These are phyloP conservation scores for Phytophthora pistaciae DNA, from an alignment of 352 stramenopile genomes.

Conservation along the genomic window DNA sequence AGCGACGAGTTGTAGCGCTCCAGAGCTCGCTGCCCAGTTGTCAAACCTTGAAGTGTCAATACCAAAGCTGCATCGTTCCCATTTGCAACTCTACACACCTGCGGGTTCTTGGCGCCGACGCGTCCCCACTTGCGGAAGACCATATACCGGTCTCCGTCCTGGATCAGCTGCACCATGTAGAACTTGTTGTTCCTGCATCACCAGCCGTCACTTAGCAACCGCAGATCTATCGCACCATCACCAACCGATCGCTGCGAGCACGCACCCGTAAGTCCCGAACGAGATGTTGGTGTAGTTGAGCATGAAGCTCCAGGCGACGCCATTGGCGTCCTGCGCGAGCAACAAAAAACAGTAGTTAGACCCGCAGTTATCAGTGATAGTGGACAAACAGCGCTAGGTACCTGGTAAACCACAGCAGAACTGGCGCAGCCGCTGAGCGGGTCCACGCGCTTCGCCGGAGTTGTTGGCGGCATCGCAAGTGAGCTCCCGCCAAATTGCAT, in stretches of 20 bases:
- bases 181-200: constrained; percentile 76
- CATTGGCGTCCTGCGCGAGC: constrained; percentile 33
- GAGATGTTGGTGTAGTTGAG: constrained; percentile 66
- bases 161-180: constrained; percentile 77
- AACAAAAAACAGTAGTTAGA: constrained; percentile 9
- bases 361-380: not conserved
- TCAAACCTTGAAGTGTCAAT: not conserved
- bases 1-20: constrained; percentile 51
- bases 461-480: constrained; percentile 11
- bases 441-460: constrained; percentile 30
- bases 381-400: not conserved
- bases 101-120: constrained; percentile 69
- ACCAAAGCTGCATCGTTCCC: not conserved
- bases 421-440: constrained; percentile 40
- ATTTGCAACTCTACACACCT: constrained; percentile 34
- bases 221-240: not conserved
- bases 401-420: constrained; percentile 39
- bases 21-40: constrained; percentile 31
- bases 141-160: constrained; percentile 49
- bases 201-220: not conserved
- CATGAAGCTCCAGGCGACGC: constrained; percentile 52
- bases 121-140: constrained; percentile 80
- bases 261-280: constrained; percentile 55
- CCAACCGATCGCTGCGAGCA: not conserved
- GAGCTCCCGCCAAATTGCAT: constrained; percentile 20